A percentile compares a stretch with the other conserved stretches of the same genome.
Conservation (phyloP, 2,329 filamentous ascomycete genomes). For the Fusarium bulbicola region DNA sequence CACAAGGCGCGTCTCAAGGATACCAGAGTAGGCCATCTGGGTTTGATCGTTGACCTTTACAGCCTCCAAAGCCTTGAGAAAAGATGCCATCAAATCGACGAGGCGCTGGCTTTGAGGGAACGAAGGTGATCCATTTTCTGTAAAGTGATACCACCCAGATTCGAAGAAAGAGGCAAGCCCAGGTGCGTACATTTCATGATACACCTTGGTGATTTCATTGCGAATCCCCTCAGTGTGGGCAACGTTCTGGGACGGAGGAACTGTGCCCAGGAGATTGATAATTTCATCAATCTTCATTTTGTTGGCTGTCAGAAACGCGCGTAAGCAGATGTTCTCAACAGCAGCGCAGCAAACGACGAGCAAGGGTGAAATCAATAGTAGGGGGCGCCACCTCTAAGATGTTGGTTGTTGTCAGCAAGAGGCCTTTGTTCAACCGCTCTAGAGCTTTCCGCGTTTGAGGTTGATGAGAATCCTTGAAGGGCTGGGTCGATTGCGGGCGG, state of each 20-base stretch:
- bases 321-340: slow-evolving; percentile 46
- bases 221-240: slow-evolving; percentile 62
- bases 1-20: slow-evolving; percentile 67
- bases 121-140: slow-evolving; percentile 55
- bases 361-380: slow-evolving; percentile 48
- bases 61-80: slow-evolving; percentile 65
- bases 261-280: slow-evolving; percentile 67
- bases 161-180: slow-evolving; percentile 82
- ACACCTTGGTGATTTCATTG: slow-evolving; percentile 76
- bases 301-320: slow-evolving; percentile 44
- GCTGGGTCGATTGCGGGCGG: slow-evolving; percentile 72
- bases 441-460: slow-evolving; percentile 34
- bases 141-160: slow-evolving; percentile 79
- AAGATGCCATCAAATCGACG: slow-evolving; percentile 72
- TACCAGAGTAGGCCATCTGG: slow-evolving; percentile 63
- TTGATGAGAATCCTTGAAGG: slow-evolving; percentile 57
- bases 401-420: slow-evolving; percentile 46
- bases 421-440: slow-evolving; percentile 43
- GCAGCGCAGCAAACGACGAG: slow-evolving; percentile 42
- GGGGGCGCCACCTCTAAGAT: slow-evolving; percentile 62
- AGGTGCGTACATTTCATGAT: slow-evolving; percentile 78
- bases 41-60: slow-evolving; percentile 59
- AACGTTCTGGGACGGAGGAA: slow-evolving; percentile 64
- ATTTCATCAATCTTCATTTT: slow-evolving; percentile 80
- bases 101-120: slow-evolving; percentile 64